Conservation (phyloP, 176 grass and related monocot species). For the Triticum aestivum region DNA sequence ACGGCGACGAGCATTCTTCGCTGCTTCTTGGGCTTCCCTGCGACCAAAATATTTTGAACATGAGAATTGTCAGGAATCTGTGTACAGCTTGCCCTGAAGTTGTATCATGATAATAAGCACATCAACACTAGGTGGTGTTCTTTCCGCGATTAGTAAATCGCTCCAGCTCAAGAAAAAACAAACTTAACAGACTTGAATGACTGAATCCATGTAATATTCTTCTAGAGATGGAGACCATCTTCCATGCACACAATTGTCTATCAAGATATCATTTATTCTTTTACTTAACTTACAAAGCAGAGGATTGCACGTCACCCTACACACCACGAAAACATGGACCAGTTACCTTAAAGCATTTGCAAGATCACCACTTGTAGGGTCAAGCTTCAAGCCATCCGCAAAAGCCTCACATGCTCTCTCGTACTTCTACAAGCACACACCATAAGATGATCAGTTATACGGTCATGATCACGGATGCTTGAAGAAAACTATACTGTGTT, state of each 20-base stretch:
- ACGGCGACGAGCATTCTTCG: background rate
- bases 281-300: background rate
- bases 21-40: background rate
- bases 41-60: background rate
- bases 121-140: background rate
- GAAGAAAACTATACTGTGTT: background rate
- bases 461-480: background rate
- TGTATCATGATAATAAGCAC: background rate
- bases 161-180: background rate
- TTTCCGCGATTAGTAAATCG: background rate
- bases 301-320: background rate
- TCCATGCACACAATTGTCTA: background rate
- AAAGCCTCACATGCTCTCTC: background rate
- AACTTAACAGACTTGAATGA: background rate
- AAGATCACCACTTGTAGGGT: background rate
- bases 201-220: background rate
- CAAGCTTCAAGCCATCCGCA: slow-evolving; percentile 6
- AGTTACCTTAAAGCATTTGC: slow-evolving; percentile 1
- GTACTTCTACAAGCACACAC: background rate
- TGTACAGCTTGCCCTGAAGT: background rate
- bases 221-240: background rate
- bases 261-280: background rate
- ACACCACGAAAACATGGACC: background rate
- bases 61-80: background rate
- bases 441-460: background rate